Percentiles rank a stretch among this genome's conserved stretches.
phyloP scores from a whole-genome alignment of 2,329 filamentous ascomycete species.

The Colletotrichum spinosum region DNA sequence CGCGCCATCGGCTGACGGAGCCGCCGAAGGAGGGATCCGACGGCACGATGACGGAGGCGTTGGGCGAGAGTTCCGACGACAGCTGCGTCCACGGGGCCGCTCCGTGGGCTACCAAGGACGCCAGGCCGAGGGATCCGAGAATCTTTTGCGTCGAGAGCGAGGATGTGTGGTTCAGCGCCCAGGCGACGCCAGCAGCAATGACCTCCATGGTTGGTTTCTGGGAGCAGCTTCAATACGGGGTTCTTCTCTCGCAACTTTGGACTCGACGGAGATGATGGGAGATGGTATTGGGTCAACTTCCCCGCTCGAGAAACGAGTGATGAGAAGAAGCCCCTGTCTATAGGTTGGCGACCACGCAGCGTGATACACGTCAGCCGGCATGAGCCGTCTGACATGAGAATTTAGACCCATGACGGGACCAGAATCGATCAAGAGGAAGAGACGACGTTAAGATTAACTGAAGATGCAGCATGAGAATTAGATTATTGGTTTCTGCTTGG shows the following conservation, averaged over 20 bases:
- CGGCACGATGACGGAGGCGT: conserved; percentile 1
- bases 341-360: no score
- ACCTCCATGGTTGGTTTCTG: conserved; percentile 9
- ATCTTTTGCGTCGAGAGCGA: conserved; percentile 4
- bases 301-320: no score
- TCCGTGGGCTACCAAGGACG: conserved; percentile 1
- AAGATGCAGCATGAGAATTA: no score
- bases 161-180: conserved; percentile 13
- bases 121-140: conserved; percentile 5
- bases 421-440: no score
- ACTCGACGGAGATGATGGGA: no score
- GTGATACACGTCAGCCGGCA: no score
- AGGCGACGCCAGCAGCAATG: conserved; percentile 10
- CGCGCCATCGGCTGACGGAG: conserved; percentile 10
- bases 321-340: no score
- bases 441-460: no score
- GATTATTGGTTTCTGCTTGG: no score
- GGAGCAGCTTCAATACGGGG: background rate
- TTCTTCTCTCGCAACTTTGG: background rate
- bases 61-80: conserved; percentile 4
- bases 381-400: conserved; percentile 1
- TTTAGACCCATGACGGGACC: background rate
- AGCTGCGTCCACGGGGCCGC: conserved; percentile 2
- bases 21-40: background rate
- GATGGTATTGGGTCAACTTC: no score